Base-by-base conservation (phyloP, 2,329 filamentous ascomycete genomes). In the Aspergillus unguis region DNA sequence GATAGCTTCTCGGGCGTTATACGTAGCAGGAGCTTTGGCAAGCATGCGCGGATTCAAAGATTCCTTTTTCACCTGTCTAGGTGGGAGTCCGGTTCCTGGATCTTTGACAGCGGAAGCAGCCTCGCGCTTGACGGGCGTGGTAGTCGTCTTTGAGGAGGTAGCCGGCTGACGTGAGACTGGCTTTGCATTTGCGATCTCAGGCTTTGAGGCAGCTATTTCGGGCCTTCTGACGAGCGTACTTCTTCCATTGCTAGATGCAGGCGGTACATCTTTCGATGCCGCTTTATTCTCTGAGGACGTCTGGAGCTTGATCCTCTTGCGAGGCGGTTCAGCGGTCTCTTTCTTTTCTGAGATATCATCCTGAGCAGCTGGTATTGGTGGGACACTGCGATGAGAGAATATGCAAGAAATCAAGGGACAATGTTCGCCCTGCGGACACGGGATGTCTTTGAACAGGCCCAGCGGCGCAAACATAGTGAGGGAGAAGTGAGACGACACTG, bases 361-460 rank as follows among this genome's bases (percentile, higher is more conserved):
- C 26, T 51, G 58, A 35, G 53, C 40, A 53, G 61, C 45, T 26
- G 50, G 28, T 38, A 26, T 7, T 27, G 48, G 10, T 7, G 38
- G 25, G 10, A 49, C 6, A 10, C 62, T 49, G 49, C 76, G 65
- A 66, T 86, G 83, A 9, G 70, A 74, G 67, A 85, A 86, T 23
- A 85, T 77, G 69, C 83, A 86, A 56, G 77, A 76, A 10, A 79
- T 70, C 9, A 85, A 69, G 29, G 67, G 62, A 67, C 83, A 86
- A 53, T 68, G 57, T 28, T 68, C 61, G 10, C 74, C 75, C 56
- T 76, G 71, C 6, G 83, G 83, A 65, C 83, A 86, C 28, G 71
- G 60, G 38, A 81, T 68, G 38, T 70, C 68, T 53, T 75, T 78
- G 69, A 83, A 82, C 6, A 81, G 66, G n/a, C 78, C 80, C 9